Evolutionary conservation across 1,139 yeast species (phyloP).

Genomic region (Taphrina wiesneri): DNA sequence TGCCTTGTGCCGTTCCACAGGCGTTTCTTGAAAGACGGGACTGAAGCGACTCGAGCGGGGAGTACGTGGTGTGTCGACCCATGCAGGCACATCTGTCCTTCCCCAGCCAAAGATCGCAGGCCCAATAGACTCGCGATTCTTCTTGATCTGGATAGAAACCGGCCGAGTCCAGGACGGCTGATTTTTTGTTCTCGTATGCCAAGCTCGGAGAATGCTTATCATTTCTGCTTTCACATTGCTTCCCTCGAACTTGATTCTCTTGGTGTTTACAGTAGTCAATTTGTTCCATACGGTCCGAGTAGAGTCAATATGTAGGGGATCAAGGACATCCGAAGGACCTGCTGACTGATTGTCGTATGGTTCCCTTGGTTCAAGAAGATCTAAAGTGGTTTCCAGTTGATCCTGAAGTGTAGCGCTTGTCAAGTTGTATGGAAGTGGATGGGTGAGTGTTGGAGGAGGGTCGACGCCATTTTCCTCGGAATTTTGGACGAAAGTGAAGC

Average conservation of each 20-base stretch:
- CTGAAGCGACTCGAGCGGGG: neutral
- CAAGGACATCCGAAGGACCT: neutral
- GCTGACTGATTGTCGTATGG: neutral
- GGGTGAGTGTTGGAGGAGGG: neutral
- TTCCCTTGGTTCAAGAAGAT: neutral
- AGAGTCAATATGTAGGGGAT: slow-evolving; percentile 6
- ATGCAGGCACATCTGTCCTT: slow-evolving; percentile 5
- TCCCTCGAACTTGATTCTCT: neutral
- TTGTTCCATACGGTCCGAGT: slow-evolving; percentile 6
- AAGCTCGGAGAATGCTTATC: neutral
- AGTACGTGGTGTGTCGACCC: neutral
- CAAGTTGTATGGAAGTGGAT: neutral
- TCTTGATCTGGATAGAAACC: neutral
- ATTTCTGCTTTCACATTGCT: slow-evolving; percentile 9
- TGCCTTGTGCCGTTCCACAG: neutral
- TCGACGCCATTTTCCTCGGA: neutral
- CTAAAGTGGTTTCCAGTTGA: neutral
- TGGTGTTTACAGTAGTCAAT: neutral
- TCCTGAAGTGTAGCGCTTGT: neutral
- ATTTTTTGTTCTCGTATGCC: neutral
- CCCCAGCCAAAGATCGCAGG: slow-evolving; percentile 23
- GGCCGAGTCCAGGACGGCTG: slow-evolving; percentile 31
- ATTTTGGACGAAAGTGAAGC: neutral
- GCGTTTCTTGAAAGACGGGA: neutral
- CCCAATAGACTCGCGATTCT: slow-evolving; percentile 27